Percentiles rank a stretch among this genome's conserved stretches.
phyloP scores from a whole-genome alignment of 2,329 filamentous ascomycete genomes.

The Aureobasidium mangrovei region DNA sequence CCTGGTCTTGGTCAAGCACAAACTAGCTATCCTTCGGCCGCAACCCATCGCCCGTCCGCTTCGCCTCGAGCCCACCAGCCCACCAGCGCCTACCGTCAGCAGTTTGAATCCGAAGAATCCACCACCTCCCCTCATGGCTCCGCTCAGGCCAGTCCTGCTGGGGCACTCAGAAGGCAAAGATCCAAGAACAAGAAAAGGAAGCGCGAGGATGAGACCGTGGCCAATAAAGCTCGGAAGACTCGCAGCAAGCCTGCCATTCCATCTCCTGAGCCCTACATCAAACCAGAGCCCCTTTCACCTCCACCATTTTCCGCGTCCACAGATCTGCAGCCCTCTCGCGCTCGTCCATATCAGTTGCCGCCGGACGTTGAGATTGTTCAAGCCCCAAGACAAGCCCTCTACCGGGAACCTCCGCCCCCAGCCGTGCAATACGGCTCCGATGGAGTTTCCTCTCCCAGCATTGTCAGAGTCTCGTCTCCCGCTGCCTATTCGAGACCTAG shows the following conservation, averaged over 20 bases:
- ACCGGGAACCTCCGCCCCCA: conserved; percentile 28
- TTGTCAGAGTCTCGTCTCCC: conserved; percentile 32
- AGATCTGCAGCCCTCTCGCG: conserved; percentile 31
- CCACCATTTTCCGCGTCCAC: conserved; percentile 41
- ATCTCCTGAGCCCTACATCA: conserved; percentile 44
- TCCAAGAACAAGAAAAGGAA: conserved; percentile 11
- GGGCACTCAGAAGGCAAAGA: conserved; percentile 18
- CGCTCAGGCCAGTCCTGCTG: conserved; percentile 17
- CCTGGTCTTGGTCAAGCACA: conserved; percentile 43
- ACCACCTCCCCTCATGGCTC: conserved; percentile 14
- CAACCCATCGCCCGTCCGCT: conserved; percentile 13
- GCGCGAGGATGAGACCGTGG: conserved; percentile 15
- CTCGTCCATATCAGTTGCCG: conserved; percentile 29
- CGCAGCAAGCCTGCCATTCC: conserved; percentile 27
- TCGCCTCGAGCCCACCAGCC: conserved; percentile 14
- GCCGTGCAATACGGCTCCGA: conserved; percentile 23
- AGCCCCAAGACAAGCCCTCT: conserved; percentile 38
- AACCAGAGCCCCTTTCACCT: conserved; percentile 54
- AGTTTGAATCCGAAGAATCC: conserved; percentile 17
- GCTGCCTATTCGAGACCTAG: conserved; percentile 27
- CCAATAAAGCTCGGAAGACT: conserved; percentile 25
- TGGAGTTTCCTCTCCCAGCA: conserved; percentile 31
- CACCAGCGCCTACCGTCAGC: conserved; percentile 12
- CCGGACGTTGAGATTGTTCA: conserved; percentile 32
- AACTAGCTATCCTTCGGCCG: conserved; percentile 24